phyloP scores from a whole-genome alignment of 345 rosid species.

The Ricinus communis region DNA sequence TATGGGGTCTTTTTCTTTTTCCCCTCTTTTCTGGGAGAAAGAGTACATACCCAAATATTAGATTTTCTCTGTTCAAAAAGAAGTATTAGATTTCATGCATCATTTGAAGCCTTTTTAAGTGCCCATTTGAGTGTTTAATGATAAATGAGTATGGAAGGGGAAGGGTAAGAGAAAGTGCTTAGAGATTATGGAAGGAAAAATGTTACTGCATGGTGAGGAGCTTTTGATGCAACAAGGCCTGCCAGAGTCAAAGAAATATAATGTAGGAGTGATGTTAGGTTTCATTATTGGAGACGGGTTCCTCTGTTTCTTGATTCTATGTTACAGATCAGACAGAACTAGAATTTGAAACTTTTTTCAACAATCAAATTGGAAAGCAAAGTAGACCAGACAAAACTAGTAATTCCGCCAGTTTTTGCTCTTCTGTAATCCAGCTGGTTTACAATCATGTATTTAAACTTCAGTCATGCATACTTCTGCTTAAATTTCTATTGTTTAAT shows the following conservation, averaged over 20 bases:
- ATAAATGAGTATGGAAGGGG: conserved; percentile 36
- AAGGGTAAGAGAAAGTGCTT: conserved; percentile 27
- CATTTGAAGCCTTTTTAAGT: conserved; percentile 34
- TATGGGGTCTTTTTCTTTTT: conserved; percentile 30
- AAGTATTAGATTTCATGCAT: conserved; percentile 38
- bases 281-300: conserved; percentile 33
- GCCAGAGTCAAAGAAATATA: conserved; percentile 29
- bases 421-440: not conserved
- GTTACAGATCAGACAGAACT: conserved; percentile 25
- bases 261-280: conserved; percentile 26
- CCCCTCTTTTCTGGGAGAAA: conserved; percentile 39
- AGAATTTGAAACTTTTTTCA: conserved; percentile 15
- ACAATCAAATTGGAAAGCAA: not conserved
- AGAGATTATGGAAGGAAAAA: conserved; percentile 20
- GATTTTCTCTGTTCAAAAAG: too few species aligned
- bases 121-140: conserved; percentile 39
- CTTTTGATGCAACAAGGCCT: conserved; percentile 30
- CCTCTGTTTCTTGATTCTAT: conserved; percentile 28
- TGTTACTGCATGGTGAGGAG: conserved; percentile 31
- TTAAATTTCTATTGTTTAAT: not conserved
- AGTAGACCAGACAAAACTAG: not conserved
- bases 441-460: not conserved
- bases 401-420: not conserved
- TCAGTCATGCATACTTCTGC: conserved; percentile 1
- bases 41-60: conserved; percentile 30